Evolutionary conservation across 164 flowering plant genomes (phyloP), one percentile per base, ranked within the genome.

Genomic region (Tetrastigma voinierianum): DNA sequence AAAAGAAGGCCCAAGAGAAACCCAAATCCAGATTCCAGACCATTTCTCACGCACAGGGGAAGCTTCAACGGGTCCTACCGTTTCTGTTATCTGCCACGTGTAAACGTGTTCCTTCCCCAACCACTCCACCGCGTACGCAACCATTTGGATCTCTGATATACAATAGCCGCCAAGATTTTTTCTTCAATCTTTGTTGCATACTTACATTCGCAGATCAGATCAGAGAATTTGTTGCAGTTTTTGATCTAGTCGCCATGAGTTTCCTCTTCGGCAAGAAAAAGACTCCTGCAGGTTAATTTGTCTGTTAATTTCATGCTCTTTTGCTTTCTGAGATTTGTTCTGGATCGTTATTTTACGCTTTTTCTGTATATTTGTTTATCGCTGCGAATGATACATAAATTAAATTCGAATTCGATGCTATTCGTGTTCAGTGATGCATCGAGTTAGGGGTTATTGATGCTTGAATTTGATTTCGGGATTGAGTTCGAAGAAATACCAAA

Each of bases 231-330:
- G 40, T 32, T 32, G 40, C 5, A 32, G 40, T 32, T 32, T 32
- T 32, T 32, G 40, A 7, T 32, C 40, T 32, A 32, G 51, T 57
- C 76, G 63, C 54, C 71, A 89, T 89, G 91, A 89, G 90, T 82
- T 89, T 86, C 72, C 72, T 84, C 19, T 84, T 84, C 69, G 88
- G 86, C 52, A 78, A 82, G 80, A 62, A 68, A 43, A 84, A 82
- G 44, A 82, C 84, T 67, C 89, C 91, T 21, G 91, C 93, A 73
- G 93, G 93, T 88, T 67, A 12, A 9, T 57, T 2, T 23, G 59
- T 57, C 18, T 10, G 10, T 56, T 66, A 19, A 11, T 7, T 51
- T 68, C 12, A 17, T 71, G 21, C 57, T 21, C 21, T 11, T 62
- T 46, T 2, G 20, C 40, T 54, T 51, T 52, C 9, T 32, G 3